Evolutionary conservation across 2,329 filamentous ascomycete species (phyloP), one percentile per base, ranked within the genome.

Genomic region (Penicillium sp.): DNA sequence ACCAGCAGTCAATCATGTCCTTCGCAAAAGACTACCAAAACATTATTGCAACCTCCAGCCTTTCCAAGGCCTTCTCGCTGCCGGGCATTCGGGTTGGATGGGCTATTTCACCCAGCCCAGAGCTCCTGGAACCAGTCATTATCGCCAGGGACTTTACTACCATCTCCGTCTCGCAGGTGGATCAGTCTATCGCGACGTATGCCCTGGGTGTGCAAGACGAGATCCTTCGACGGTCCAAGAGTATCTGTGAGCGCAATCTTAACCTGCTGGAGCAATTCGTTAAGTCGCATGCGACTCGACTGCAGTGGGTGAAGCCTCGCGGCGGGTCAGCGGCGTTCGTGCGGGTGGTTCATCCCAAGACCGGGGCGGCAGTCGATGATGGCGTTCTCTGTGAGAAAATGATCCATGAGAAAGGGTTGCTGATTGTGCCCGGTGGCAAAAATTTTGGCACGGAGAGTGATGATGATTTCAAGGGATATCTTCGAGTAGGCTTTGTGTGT

Each of bases 41-140:
- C 19, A 33, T 43, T 11, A 47, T 47, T 4, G 39, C 39, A 9
- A 35, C 33, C 6, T 39, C 35, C 28, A 43, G 39, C 17, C 10
- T 47, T 4, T 47, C 43, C 1, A 47, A 47, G 23, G 39, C 35
- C 1, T 47, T 30, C 27, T 47, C 43, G 4, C 5, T 43, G 7
- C 39, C 43, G 5, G 43, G 43, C 10, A 37, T 47, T 6, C 36
- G 43, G 16, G 28, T 47, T 13, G 43, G 43, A 20, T 47, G 43
- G 43, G 20, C 37, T 4, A 37, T 39, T 10, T 40, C 43, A 5
- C 39, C 39, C 3, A 40, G 37, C 16, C 7, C 43, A 1, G 33
- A 40, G 4, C 19, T 47, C 5, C n/a, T 43, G 4, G 14, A 41
- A n/a, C 34, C 34, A 6, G 31, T 34, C 10, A 20, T 25, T 7